phyloP scores from a whole-genome alignment of 2,329 filamentous ascomycete genomes.

The Diaporthe sp. region DNA sequence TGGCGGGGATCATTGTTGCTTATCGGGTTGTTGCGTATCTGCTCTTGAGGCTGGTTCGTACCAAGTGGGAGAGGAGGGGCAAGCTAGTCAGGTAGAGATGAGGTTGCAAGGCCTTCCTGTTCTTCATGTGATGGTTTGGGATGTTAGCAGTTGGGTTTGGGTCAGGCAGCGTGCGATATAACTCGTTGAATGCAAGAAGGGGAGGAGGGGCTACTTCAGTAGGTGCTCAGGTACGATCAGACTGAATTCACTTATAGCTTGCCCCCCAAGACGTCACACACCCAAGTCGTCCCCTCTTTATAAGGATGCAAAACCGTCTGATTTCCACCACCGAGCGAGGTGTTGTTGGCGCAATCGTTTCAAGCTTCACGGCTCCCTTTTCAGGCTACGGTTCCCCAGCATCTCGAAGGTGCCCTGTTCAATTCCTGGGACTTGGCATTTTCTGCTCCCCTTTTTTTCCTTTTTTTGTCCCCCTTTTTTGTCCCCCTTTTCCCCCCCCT shows the following conservation, averaged over 20 bases:
- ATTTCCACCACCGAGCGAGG: background rate
- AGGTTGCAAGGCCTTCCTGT: background rate
- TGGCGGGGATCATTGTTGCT: slow-evolving; percentile 71
- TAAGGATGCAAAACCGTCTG: background rate
- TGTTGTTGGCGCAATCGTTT: background rate
- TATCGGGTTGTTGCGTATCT: slow-evolving; percentile 74
- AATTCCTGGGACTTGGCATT: background rate
- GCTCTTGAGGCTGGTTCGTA: slow-evolving; percentile 64
- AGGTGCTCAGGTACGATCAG: background rate
- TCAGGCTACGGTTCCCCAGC: background rate
- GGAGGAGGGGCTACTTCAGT: background rate
- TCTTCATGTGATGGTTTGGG: background rate
- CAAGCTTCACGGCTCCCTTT: too few species aligned
- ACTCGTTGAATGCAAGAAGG: background rate
- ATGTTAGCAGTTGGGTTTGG: background rate
- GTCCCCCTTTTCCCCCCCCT: background rate
- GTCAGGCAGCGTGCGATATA: background rate
- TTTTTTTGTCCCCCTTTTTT: background rate
- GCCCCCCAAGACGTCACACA: too few species aligned
- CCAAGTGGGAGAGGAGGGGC: slow-evolving; percentile 56
- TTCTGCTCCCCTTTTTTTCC: background rate
- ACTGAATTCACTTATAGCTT: background rate
- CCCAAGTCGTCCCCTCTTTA: background rate
- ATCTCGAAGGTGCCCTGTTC: background rate
- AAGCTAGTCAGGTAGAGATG: background rate